Base-by-base conservation (phyloP, 1,284 basidiomycete species). In the Ganoderma lingzhi region DNA sequence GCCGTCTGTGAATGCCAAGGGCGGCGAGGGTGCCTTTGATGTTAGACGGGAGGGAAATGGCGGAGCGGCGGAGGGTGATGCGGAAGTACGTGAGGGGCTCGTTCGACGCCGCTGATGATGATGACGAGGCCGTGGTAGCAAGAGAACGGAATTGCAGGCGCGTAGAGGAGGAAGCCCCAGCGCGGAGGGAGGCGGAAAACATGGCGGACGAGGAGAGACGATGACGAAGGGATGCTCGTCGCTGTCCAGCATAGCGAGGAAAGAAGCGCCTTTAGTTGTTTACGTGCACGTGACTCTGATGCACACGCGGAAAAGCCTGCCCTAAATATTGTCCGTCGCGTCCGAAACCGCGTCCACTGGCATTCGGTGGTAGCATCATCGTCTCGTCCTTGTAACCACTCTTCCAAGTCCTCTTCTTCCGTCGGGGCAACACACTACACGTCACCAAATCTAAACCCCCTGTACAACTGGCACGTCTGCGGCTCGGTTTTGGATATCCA, bases 41-140 rank as follows among this genome's bases (percentile, higher is more conserved):
- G 75, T 86, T 87, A 67, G 87, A 84, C 0, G 92, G 91, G 41
- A 96, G 87, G 2, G 93, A 90, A 74, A 96, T 96, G 65, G 90
- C 93, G 5, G 94, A 96, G 67, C 95, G 92, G 15, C 87, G 86
- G 19, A 95, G 88, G 30, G 95, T 96, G 74, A 96, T 91, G 84
- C 93, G 93, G 84, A 87, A 96, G 81, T 96, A 92, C 1, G 93
- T 93, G 48, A 83, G 83, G 56, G 84, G 81, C 64, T 79, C 79
- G 62, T 62, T 79, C 53, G 69, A n/a, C 10, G 70, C 15, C 6
- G 63, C 14, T 51, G 69, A 62, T 42, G 69, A 64, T 23, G 69
- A 17, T 17, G 67, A 28, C 0, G 63, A 39, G 12, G 68, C 64
- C 1, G 74, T 55, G 10, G 71, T 74, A 0, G 73, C 68, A 17